phyloP scores from a whole-genome alignment of 805 yeast genomes.

The Candida chauliodis region DNA sequence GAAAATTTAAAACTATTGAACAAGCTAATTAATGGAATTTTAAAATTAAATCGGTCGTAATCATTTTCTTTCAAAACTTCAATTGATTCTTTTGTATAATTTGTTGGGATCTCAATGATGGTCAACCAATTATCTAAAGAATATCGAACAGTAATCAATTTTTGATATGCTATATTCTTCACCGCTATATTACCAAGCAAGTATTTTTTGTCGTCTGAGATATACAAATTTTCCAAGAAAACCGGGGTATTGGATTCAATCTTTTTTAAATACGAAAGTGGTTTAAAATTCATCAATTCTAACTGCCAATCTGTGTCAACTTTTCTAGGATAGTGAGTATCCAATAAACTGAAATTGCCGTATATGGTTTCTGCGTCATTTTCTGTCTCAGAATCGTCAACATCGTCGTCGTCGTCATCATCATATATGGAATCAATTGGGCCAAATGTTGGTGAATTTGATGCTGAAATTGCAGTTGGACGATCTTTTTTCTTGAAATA shows the following conservation, averaged over 20 bases:
- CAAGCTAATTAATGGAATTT: constrained; percentile 47
- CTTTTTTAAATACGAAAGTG: constrained; percentile 44
- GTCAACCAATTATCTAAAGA: constrained; percentile 79
- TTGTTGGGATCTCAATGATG: constrained; percentile 63
- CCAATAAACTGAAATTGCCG: constrained; percentile 10
- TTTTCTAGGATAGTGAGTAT: constrained; percentile 11
- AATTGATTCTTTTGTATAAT: constrained; percentile 55
- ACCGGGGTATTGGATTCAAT: constrained; percentile 42
- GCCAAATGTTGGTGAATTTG: constrained; percentile 50
- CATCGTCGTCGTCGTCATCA: constrained; percentile 24
- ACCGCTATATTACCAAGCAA: constrained; percentile 77
- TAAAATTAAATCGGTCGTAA: constrained; percentile 72
- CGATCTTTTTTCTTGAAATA: constrained; percentile 70
- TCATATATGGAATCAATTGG: constrained; percentile 14
- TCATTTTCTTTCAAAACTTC: constrained; percentile 43
- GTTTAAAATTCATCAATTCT: constrained; percentile 38
- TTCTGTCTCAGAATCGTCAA: constrained; percentile 13
- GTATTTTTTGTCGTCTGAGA: constrained; percentile 54
- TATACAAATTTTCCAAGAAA: constrained; percentile 61
- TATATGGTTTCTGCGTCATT: constrained; percentile 8
- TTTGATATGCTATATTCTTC: constrained; percentile 66
- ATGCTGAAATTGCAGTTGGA: constrained; percentile 74
- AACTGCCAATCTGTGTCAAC: constrained; percentile 41
- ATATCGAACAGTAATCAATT: constrained; percentile 66
- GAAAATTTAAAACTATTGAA: constrained; percentile 27